phyloP scores from a whole-genome alignment of 139 green algal genomes.

The Chlorella sp. region DNA sequence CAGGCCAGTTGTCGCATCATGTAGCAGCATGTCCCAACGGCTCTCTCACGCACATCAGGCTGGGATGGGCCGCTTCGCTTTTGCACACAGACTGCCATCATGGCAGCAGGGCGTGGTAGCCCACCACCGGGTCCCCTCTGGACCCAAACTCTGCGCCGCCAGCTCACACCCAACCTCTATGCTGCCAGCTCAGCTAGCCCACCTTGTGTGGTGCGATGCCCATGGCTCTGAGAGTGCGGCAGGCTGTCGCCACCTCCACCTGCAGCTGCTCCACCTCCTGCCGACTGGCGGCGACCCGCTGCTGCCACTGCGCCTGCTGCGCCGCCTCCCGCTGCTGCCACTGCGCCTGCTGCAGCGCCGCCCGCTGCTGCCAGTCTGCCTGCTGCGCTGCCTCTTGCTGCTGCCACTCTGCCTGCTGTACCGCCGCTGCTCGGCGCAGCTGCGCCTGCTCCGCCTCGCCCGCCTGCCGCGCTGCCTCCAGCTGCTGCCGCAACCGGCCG shows the following conservation, averaged over 20 bases:
- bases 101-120: too few relatives aligned
- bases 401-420: neutral
- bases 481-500: neutral
- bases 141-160: too few relatives aligned
- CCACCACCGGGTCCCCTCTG: too few relatives aligned
- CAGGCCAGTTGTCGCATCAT: neutral
- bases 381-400: neutral
- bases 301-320: neutral
- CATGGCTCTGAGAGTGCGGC: neutral
- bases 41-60: too few relatives aligned
- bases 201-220: slow-evolving; percentile 19
- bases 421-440: neutral
- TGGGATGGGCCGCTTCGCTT: too few relatives aligned
- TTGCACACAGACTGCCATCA: too few relatives aligned
- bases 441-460: neutral
- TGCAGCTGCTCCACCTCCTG: slow-evolving; percentile 29
- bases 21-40: too few relatives aligned
- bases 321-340: neutral
- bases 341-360: neutral
- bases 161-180: too few relatives aligned
- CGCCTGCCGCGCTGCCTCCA: neutral
- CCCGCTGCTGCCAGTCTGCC: slow-evolving; percentile 21
- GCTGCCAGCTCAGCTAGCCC: too few relatives aligned
- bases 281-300: neutral
- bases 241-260: neutral